Percentiles rank a stretch among this genome's conserved stretches.
Evolutionary conservation across 768 basidiomycete species (phyloP).

Genomic region (Kwoniella mangroviensis): DNA sequence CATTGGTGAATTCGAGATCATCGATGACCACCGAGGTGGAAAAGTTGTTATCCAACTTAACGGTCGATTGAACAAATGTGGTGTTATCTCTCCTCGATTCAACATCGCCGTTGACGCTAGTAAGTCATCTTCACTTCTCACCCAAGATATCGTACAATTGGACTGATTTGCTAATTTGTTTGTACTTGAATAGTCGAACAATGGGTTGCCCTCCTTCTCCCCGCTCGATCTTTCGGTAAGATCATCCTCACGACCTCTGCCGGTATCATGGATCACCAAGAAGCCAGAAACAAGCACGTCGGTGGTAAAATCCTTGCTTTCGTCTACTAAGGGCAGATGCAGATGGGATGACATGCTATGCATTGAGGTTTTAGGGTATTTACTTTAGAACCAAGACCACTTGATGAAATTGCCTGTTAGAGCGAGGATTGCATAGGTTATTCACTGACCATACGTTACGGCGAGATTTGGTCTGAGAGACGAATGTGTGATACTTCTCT

Average conservation of each 20-base stretch:
- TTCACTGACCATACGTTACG: too few species aligned
- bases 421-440: too few species aligned
- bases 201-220: constrained; percentile 96
- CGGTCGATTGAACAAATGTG: constrained; percentile 98
- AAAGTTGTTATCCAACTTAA: constrained; percentile 97
- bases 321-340: constrained; percentile 21
- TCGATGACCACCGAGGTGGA: constrained; percentile 97
- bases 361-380: constrained; percentile 29
- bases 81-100: constrained; percentile 99
- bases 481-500: too few species aligned
- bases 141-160: too few species aligned
- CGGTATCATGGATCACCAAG: constrained; percentile 98
- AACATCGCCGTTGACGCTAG: constrained; percentile 92
- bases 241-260: constrained; percentile 97
- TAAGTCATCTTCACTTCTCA: constrained; percentile 60
- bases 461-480: too few species aligned
- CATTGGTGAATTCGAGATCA: constrained; percentile 97
- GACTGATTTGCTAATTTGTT: too few species aligned
- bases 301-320: constrained; percentile 30
- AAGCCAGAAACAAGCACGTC: constrained; percentile 93
- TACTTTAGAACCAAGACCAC: too few species aligned
- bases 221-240: constrained; percentile 93
- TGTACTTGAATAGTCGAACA: constrained; percentile 52
- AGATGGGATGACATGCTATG: constrained; percentile 5
- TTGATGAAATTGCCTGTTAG: too few species aligned